Evolutionary conservation across 2,329 filamentous ascomycete genomes (phyloP).

Genomic region (Aspergillus hortae): DNA sequence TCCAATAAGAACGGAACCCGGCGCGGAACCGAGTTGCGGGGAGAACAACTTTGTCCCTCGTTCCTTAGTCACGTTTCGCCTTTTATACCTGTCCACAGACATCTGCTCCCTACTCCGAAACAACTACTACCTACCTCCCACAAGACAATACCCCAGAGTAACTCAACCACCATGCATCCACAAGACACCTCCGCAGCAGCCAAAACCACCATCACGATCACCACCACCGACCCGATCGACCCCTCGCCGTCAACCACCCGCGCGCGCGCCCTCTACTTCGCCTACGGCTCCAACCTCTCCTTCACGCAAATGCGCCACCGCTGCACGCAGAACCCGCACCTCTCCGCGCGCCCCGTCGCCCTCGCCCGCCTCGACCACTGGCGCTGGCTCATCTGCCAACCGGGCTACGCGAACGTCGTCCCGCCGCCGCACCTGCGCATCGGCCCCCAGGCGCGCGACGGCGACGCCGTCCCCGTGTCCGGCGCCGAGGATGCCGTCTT

Average conservation of each 20-base stretch:
- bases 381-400: constrained; percentile 41
- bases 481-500: constrained; percentile 30
- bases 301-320: constrained; percentile 39
- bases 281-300: constrained; percentile 44
- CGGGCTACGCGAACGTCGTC: constrained; percentile 42
- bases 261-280: constrained; percentile 38
- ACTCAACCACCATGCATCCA: background rate
- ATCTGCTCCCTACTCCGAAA: too few relatives aligned
- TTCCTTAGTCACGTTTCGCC: background rate
- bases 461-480: constrained; percentile 18
- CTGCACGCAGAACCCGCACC: constrained; percentile 28
- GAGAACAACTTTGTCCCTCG: background rate
- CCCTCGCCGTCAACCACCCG: constrained; percentile 3
- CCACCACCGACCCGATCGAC: constrained; percentile 1
- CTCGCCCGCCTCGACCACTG: constrained; percentile 37
- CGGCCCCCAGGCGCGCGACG: constrained; percentile 15
- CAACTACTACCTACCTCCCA: background rate
- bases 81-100: too few relatives aligned
- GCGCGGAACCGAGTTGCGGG: background rate
- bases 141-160: background rate
- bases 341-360: constrained; percentile 35
- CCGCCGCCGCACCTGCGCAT: constrained; percentile 23
- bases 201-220: constrained; percentile 4
- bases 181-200: background rate
- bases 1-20: background rate